Evolutionary conservation across 2,329 filamentous ascomycete genomes (phyloP), one percentile per base, ranked within the genome.

Genomic region (Diaporthe citriasiana): DNA sequence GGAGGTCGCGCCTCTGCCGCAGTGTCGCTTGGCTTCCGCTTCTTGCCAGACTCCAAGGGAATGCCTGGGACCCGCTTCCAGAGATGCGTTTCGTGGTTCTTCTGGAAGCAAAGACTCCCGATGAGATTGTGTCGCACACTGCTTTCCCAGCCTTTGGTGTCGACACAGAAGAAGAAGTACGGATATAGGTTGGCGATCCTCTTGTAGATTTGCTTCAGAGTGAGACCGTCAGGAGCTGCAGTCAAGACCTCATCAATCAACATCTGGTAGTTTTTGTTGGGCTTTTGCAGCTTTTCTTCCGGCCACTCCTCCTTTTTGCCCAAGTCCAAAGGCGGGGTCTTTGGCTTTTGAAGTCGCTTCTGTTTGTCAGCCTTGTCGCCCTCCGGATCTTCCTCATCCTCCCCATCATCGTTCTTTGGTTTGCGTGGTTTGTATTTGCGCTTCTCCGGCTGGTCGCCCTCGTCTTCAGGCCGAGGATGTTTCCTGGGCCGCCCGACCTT

Each of bases 401-500:
- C 86, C 40, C 88, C 89, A 40, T 88, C 87, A n/a, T 82, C 82
- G 27, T 76, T 79, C 78, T 80, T 81, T 27, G 79, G 77, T 75
- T 81, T 92, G 70, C 91, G 85, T 71, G 90, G 90, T 76, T 91
- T 92, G 80, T 92, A 93, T 78, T 91, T 92, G 74, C 91, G 87
- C 83, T 93, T 93, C 81, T 92, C 90, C 1, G 87, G 86, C 73
- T 85, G 85, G 57, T 89, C 87, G 1, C 84, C 82, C 10, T 82
- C 85, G n/a, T 88, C 85, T 53, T 92, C 90, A 6, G 89, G 89
- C 15, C 88, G 78, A 7, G 90, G 90, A 76, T 92, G 89, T 78
- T 93, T 93, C 75, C 91, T 84, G 1, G 91, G 91, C 38, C 91
- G 88, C 10, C 91, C 91, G 51, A 93, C 91, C 77, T 92, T 92